Base-by-base conservation (phyloP, 106 monocot genomes). In the Iris macrosiphon region DNA sequence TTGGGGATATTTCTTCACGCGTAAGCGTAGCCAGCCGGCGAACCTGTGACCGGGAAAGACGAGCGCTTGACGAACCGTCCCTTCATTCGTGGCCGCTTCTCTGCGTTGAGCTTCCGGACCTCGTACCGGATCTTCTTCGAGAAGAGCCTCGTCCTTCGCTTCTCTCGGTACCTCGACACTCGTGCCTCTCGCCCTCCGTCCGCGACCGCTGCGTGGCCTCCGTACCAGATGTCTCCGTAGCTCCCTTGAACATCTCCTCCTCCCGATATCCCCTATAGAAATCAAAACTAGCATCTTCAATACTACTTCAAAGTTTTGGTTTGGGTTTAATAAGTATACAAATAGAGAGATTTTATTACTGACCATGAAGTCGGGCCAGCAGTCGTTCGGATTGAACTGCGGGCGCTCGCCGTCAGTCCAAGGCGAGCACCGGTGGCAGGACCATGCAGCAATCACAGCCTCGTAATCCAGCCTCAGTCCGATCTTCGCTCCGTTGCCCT, bases 71-170 rank as follows among this genome's bases (percentile, higher is more conserved):
- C 86, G 66, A 92, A 92, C 37, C 92, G 55, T 4, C 92, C 92
- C 68, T 93, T 93, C 69, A 93, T 83, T 60, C 92, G 56, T 0
- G 92, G 92, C 57, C 92, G 70, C 83, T 93, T 93, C 83, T 93
- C 92, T 9, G 92, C 87, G 62, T 93, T 93, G 40, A 93, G 77
- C 75, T 93, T 93, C 65, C 92, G 59, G 38, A 93, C 87, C 80
- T 93, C 92, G 77, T 93, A 93, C 47, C 87, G 46, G 22, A 93
- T 93, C 80, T 83, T 93, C 75, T 87, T 87, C 35, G 83, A 65
- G 66, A 93, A 93, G 29, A 93, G 72, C 72, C 92, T 70, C 31
- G 80, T 87, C 72, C 92, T 69, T 37, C 92, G 62, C 83, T 93
- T 93, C 72, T 93, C 92, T 23, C 75, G 38, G 75, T 93, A 93